Conservation (phyloP, 2,329 filamentous ascomycete genomes). For the Calonectria honghensis region DNA sequence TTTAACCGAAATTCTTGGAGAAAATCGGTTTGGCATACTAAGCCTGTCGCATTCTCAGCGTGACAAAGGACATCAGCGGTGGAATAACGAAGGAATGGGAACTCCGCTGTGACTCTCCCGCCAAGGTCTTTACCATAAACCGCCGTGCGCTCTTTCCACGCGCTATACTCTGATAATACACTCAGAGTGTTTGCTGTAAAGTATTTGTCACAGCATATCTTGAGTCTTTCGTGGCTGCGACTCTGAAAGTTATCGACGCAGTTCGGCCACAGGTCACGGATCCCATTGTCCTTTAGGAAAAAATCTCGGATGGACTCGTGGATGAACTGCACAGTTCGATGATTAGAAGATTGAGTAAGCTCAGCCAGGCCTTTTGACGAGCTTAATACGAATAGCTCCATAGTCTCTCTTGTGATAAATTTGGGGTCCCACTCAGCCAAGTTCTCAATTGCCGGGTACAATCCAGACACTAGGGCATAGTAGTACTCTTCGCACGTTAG, state of each 20-base stretch:
- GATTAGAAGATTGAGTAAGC: background rate
- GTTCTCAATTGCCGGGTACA: constrained; percentile 31
- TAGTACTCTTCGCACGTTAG: constrained; percentile 67
- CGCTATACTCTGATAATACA: background rate
- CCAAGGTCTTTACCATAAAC: background rate
- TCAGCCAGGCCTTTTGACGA: constrained; percentile 13
- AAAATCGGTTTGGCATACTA: constrained; percentile 57
- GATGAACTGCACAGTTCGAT: constrained; percentile 1
- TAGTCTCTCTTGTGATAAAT: background rate
- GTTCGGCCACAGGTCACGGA: background rate
- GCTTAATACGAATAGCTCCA: background rate
- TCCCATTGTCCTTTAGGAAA: background rate
- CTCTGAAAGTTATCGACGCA: background rate
- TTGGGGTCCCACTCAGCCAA: constrained; percentile 52
- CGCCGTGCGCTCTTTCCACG: background rate
- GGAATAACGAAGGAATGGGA: constrained; percentile 69
- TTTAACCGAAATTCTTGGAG: constrained; percentile 46
- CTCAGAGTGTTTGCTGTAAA: background rate
- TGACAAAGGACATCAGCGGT: constrained; percentile 63
- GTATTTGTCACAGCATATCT: background rate
- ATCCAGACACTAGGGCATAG: constrained; percentile 43
- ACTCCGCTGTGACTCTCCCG: background rate
- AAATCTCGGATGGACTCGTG: constrained; percentile 21
- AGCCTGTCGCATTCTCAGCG: constrained; percentile 59
- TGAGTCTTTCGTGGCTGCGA: background rate